phyloP scores from a whole-genome alignment of 768 basidiomycete species.

The Hypholoma fasciculare region DNA sequence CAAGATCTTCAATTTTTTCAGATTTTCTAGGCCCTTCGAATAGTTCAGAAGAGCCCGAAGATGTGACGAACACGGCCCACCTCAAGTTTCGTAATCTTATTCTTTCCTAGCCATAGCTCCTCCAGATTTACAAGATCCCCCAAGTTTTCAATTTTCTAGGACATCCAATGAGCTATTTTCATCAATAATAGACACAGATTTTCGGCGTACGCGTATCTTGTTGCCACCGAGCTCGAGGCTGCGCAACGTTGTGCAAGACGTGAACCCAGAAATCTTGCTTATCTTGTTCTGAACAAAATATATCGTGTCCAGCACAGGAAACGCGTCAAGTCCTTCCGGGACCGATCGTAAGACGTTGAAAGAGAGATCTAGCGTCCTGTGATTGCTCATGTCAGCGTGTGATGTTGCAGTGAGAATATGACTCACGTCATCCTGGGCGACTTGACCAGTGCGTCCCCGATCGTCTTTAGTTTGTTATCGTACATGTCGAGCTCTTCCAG shows the following conservation, averaged over 20 bases:
- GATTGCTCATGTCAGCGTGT: conserved; percentile 3
- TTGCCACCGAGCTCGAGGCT: conserved; percentile 96
- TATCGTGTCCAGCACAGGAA: conserved; percentile 68
- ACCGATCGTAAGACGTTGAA: conserved; percentile 86
- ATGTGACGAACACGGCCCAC: conserved; percentile 34
- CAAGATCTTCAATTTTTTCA: conserved; percentile 79
- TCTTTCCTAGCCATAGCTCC: conserved; percentile 97
- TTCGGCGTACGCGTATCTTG: conserved; percentile 70
- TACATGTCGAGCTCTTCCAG: conserved; percentile 94
- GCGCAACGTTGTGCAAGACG: conserved; percentile 53
- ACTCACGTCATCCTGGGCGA: conserved; percentile 58
- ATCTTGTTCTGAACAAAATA: conserved; percentile 99
- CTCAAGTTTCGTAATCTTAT: conserved; percentile 90
- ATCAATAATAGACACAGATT: background rate
- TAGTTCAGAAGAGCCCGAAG: background rate
- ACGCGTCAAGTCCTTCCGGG: conserved; percentile 58
- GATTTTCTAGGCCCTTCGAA: conserved; percentile 61
- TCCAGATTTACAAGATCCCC: conserved; percentile 80
- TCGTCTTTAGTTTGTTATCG: conserved; percentile 87
- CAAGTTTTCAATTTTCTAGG: conserved; percentile 84
- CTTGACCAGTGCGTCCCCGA: conserved; percentile 65
- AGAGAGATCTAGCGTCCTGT: conserved; percentile 85
- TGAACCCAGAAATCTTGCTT: conserved; percentile 69
- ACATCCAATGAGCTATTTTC: background rate
- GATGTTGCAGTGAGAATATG: background rate